Base-by-base conservation (phyloP, 805 yeast genomes). In the Candida quercuum region DNA sequence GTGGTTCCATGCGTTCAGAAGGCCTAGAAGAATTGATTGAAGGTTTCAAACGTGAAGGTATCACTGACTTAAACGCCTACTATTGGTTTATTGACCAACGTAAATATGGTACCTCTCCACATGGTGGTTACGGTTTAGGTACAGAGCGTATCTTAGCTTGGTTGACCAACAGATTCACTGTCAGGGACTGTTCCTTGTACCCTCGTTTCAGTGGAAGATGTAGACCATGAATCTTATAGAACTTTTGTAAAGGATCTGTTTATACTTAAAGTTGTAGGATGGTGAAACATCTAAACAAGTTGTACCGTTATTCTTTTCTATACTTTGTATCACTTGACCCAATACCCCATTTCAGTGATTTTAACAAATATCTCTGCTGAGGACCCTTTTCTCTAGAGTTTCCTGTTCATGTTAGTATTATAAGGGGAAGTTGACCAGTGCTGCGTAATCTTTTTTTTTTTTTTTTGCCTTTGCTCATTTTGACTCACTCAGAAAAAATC, bases 121-220 rank as follows among this genome's bases (percentile, higher is more conserved):
- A 93, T 60, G 99, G 99, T 64, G 99, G 99, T 51, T 93, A 93
- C 69, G 99, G 99, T 57, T 67, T 93, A 49, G 99, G 99, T 50
- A 87, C 96, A 25, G 99, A 93, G 71, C 84, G 99, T 69, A 86
- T 93, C 57, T 74, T 93, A 52, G 99, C 99, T 28, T 93, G 99
- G 99, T 74, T 93, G 60, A 88, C 96, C 71, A 82, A 89, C 76
- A 76, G 99, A 66, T 93, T 78, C 72, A 94, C 99, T 24, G 99
- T 93, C 45, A 85, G 99, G 70, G 99, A 93, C 64, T 93, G 99
- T 66, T 84, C 96, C 22, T 72, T 94, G 65, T 93, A 91, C 65
- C 99, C 99, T 50, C 86, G 99, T 68, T 93, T 86, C 74, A 73
- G 95, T 39, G 99, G 98, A 45, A 82, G 99, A 74, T 91, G 98